Conservation (phyloP, 2,329 filamentous ascomycete genomes). For the Talaromyces rugulosus region DNA sequence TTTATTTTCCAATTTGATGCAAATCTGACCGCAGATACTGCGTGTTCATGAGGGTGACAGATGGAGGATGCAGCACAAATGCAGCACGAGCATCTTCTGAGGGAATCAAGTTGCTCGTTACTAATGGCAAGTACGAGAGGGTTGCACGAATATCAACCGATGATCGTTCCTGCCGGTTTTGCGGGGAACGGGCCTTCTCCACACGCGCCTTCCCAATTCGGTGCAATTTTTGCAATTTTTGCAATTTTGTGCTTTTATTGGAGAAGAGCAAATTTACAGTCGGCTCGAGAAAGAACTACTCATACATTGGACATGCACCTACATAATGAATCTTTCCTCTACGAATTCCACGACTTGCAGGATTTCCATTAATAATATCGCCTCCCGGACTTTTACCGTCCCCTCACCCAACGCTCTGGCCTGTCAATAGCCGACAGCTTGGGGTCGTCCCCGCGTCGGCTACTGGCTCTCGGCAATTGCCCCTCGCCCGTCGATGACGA, state of each 20-base stretch:
- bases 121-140: too few species aligned
- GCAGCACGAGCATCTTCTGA: background rate
- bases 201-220: background rate
- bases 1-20: background rate
- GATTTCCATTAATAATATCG: background rate
- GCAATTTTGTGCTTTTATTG: background rate
- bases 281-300: background rate
- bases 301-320: too few species aligned
- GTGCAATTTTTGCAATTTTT: background rate
- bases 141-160: too few species aligned
- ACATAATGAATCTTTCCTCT: background rate
- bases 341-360: background rate
- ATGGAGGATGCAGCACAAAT: background rate
- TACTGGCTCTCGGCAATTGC: conserved; percentile 16
- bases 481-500: conserved; percentile 4
- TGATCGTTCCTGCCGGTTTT: background rate
- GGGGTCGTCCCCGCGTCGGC: conserved; percentile 9
- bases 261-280: background rate
- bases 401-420: background rate
- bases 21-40: background rate
- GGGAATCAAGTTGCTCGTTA: background rate
- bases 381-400: background rate
- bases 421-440: conserved; percentile 19
- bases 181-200: background rate
- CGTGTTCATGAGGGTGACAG: background rate